Percentiles rank a stretch among this genome's conserved stretches.
Evolutionary conservation across 1,284 basidiomycete species (phyloP).

Genomic region (Sporisorium reilianum): DNA sequence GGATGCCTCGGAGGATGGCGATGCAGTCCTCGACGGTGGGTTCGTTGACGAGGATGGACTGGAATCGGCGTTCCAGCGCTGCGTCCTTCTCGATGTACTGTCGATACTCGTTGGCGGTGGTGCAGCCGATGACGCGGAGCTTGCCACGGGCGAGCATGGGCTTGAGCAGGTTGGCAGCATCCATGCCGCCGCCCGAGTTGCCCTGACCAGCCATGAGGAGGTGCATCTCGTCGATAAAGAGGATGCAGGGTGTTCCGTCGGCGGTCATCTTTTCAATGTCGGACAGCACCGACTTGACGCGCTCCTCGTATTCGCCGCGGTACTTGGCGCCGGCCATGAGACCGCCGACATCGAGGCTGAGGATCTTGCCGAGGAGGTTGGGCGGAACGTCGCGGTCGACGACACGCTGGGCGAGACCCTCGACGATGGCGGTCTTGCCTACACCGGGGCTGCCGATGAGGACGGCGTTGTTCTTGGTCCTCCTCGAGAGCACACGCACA

Average conservation of each 20-base stretch:
- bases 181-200: constrained; percentile 61
- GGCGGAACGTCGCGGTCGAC: constrained; percentile 94
- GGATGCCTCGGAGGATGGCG: constrained; percentile 89
- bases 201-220: constrained; percentile 67
- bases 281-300: constrained; percentile 87
- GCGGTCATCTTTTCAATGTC: constrained; percentile 93
- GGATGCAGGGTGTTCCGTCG: constrained; percentile 84
- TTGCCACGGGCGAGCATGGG: constrained; percentile 81
- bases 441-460: constrained; percentile 77
- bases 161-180: constrained; percentile 68
- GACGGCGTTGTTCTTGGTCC: constrained; percentile 92
- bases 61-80: constrained; percentile 91
- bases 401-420: constrained; percentile 95
- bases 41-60: constrained; percentile 91
- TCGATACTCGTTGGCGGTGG: constrained; percentile 91
- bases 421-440: constrained; percentile 80
- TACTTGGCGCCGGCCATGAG: constrained; percentile 96
- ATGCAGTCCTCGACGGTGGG: constrained; percentile 91
- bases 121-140: constrained; percentile 89
- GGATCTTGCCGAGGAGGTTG: constrained; percentile 84
- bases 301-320: constrained; percentile 97
- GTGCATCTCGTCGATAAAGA: constrained; percentile 89
- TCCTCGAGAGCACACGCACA: constrained; percentile 66
- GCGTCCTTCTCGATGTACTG: constrained; percentile 91
- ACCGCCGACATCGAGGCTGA: constrained; percentile 87